Evolutionary conservation across 2,329 filamentous ascomycete species (phyloP), one percentile per base, ranked within the genome.

Genomic region (Canariomyces notabilis): DNA sequence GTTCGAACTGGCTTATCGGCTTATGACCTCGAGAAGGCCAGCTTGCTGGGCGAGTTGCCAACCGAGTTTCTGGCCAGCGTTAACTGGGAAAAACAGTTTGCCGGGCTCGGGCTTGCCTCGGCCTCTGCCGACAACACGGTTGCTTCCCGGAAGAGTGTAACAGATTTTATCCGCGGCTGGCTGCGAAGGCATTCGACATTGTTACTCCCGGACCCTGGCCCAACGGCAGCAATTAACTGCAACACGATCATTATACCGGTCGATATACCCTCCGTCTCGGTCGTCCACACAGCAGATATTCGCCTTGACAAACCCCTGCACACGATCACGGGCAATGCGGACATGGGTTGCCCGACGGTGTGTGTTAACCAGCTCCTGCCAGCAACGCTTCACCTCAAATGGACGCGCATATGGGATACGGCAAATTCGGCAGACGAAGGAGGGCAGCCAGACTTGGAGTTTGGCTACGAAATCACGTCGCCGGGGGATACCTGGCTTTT

Each of bases 191-290:
- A 71, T 40, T 60, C 64, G 1, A 59, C 46, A 3, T 49, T 74
- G 1, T 16, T 36, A 2, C 50, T 72, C 0, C 53, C 51, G 5
- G 58, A 66, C 32, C 50, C 22, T 53, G 2, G 57, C 9, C 40
- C 57, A 6, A 62, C 57, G 12, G 26, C 59, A 9, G 31, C 46
- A 5, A 43, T 66, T 18, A 69, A n/a, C n/a, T n/a, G 9, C 15
- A 76, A 16, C 72, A 65, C 81, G 11, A 90, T 98, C 56, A 73
- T 85, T 22, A 94, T 98, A 43, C 87, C 90, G 0, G 90, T 98
- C 12, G 89, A 95, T 48, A 81, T 98, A 1, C 91, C 91, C 0
- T 82, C 85, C 1, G 75, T 95, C 2, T 80, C 87, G 38, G 79
- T 95, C 16, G 79, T 97, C 0, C 86, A 95, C 64, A 94, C 87